A percentile compares a stretch with the other conserved stretches of the same genome.
phyloP scores from a whole-genome alignment of 1,284 basidiomycete genomes.

The Cryptococcus sp. region DNA sequence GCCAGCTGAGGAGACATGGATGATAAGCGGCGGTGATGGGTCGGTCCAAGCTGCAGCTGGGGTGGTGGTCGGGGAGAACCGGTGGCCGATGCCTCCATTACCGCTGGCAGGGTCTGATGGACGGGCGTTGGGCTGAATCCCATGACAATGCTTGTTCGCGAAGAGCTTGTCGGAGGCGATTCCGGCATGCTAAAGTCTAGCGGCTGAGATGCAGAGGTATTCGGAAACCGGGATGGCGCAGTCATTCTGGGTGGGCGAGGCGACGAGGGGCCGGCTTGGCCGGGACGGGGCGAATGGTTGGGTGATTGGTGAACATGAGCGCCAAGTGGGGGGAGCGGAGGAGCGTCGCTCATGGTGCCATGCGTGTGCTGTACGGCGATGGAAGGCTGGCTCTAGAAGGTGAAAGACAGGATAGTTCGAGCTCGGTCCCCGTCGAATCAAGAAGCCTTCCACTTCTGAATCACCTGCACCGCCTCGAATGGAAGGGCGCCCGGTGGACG shows the following conservation, averaged over 20 bases:
- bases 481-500: too few relatives aligned
- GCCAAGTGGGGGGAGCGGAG: constrained; percentile 12
- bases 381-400: too few relatives aligned
- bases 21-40: constrained; percentile 11
- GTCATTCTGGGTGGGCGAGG: constrained; percentile 13
- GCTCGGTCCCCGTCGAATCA: too few relatives aligned
- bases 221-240: constrained; percentile 14
- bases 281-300: constrained; percentile 17
- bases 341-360: constrained; percentile 14
- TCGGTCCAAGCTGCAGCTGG: constrained; percentile 13
- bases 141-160: constrained; percentile 20
- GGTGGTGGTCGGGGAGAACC: constrained; percentile 12
- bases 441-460: too few relatives aligned
- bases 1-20: constrained; percentile 27
- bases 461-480: too few relatives aligned
- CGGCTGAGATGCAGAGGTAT: constrained; percentile 4
- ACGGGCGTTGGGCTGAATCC: constrained; percentile 23
- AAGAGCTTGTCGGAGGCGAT: constrained; percentile 15
- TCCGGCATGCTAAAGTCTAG: constrained; percentile 6
- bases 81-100: constrained; percentile 13
- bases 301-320: constrained; percentile 12
- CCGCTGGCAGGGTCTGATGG: constrained; percentile 18
- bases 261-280: constrained; percentile 14
- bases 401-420: too few relatives aligned
- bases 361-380: not conserved